Evolutionary conservation across 208 protist species (phyloP).

Genomic region (Entamoeba nuttalli): DNA sequence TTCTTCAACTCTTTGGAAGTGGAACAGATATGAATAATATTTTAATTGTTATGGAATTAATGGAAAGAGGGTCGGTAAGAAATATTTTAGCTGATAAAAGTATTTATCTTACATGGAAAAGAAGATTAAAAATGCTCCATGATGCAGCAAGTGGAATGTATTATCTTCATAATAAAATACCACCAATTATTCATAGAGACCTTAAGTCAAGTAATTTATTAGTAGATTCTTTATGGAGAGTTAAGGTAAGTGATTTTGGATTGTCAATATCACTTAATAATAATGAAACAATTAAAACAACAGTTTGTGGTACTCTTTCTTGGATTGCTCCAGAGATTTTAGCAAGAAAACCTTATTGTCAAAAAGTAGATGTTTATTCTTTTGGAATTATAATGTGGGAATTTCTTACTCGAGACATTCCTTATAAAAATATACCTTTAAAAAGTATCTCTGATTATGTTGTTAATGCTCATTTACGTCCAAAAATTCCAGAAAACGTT

Average conservation of each 20-base stretch:
- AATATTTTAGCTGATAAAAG: conserved; percentile 7
- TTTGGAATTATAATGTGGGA: conserved; percentile 22
- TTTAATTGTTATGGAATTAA: conserved; percentile 39
- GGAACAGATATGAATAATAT: conserved; percentile 37
- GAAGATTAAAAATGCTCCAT: not conserved
- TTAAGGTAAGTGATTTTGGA: conserved; percentile 19
- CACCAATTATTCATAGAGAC: conserved; percentile 11
- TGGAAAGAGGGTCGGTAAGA: conserved; percentile 16
- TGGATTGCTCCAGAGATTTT: conserved; percentile 41
- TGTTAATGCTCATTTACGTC: not conserved
- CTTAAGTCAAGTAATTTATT: conserved; percentile 10
- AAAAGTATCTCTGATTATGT: not conserved
- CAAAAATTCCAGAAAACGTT: not conserved
- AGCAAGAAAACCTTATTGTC: conserved; percentile 21
- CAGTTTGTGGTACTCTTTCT: not conserved
- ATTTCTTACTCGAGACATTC: not conserved
- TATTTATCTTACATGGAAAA: not conserved
- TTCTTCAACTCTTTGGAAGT: conserved; percentile 42
- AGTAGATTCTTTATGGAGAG: not conserved
- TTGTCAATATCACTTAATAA: not conserved
- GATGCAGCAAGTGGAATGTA: conserved; percentile 1
- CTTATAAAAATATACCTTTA: conserved; percentile 1
- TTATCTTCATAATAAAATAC: not conserved
- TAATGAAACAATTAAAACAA: not conserved
- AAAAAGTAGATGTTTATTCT: conserved; percentile 22